These are phyloP conservation scores for Chaetothyriales sp. DNA, from an alignment of 2,329 filamentous ascomycete species.

Conservation along the genomic window DNA sequence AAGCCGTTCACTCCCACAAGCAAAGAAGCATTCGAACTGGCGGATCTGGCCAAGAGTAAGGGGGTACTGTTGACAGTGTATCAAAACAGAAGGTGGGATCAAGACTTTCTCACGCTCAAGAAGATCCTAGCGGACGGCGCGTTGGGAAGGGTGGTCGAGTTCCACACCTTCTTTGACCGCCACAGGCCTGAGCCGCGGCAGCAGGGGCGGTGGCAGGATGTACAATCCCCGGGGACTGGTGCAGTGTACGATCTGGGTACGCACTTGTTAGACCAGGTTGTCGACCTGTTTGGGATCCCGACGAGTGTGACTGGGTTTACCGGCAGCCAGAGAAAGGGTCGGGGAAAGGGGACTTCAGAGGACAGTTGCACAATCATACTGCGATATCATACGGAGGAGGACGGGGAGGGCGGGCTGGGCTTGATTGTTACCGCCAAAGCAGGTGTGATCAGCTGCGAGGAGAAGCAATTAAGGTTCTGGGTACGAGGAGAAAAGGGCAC, in stretches of 20 bases:
- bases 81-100: slow-evolving; percentile 65
- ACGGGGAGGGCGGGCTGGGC: slow-evolving; percentile 17
- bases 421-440: slow-evolving; percentile 56
- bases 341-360: slow-evolving; percentile 33
- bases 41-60: slow-evolving; percentile 39
- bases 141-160: slow-evolving; percentile 62
- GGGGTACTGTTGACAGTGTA: slow-evolving; percentile 51
- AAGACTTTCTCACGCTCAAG: slow-evolving; percentile 59
- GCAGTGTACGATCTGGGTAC: slow-evolving; percentile 62
- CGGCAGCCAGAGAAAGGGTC: slow-evolving; percentile 49
- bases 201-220: slow-evolving; percentile 51
- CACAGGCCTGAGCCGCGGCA: slow-evolving; percentile 46
- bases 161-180: slow-evolving; percentile 68
- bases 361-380: slow-evolving; percentile 49
- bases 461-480: slow-evolving; percentile 61
- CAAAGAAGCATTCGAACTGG: slow-evolving; percentile 52
- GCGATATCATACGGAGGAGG: slow-evolving; percentile 42
- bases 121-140: slow-evolving; percentile 46
- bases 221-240: slow-evolving; percentile 51
- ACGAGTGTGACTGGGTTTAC: slow-evolving; percentile 53
- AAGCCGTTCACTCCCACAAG: slow-evolving; percentile 68
- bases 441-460: slow-evolving; percentile 54
- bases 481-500: slow-evolving; percentile 59
- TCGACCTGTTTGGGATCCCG: slow-evolving; percentile 57
- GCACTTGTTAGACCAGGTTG: slow-evolving; percentile 63